Evolutionary conservation across 495 filamentous ascomycete species (phyloP).

Genomic region (Achaetomiella virescens): DNA sequence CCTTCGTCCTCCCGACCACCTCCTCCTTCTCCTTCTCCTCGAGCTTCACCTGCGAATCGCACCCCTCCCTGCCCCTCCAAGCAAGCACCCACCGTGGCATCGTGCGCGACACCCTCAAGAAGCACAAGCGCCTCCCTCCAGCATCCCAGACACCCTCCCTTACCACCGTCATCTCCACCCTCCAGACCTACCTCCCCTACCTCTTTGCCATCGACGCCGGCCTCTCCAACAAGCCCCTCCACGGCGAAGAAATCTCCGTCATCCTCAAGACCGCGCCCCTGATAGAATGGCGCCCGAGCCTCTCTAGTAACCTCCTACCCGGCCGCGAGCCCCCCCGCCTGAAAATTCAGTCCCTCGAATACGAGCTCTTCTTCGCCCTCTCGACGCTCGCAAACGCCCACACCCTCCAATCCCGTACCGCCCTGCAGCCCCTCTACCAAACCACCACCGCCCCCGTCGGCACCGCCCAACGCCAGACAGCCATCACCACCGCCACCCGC

Average conservation of each 20-base stretch:
- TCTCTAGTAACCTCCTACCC: conserved; percentile 52
- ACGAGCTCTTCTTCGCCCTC: conserved; percentile 74
- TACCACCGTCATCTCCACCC: conserved; percentile 54
- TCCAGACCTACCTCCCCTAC: conserved; percentile 74
- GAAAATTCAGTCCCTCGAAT: conserved; percentile 67
- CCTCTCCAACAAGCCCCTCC: conserved; percentile 46
- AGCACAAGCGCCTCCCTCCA: conserved; percentile 69
- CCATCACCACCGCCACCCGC: conserved; percentile 69
- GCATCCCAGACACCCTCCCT: conserved; percentile 61
- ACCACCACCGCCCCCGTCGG: conserved; percentile 54
- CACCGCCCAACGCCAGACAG: conserved; percentile 56
- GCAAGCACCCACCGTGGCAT: conserved; percentile 74
- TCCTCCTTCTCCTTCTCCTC: conserved; percentile 72
- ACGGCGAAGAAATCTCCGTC: conserved; percentile 59
- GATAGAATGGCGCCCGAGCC: conserved; percentile 77
- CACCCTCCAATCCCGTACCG: conserved; percentile 58
- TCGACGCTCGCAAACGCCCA: conserved; percentile 69
- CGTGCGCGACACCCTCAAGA: conserved; percentile 69
- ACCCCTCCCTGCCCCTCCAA: conserved; percentile 74
- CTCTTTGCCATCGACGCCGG: conserved; percentile 67
- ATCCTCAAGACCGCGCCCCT: conserved; percentile 42
- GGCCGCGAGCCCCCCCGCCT: conserved; percentile 56
- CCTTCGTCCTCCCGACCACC: conserved; percentile 77
- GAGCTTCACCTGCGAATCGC: conserved; percentile 61
- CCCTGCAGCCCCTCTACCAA: conserved; percentile 47